Evolutionary conservation across 306 rosid species (phyloP), one percentile per base, ranked within the genome.

Genomic region (Glycine latifolia): DNA sequence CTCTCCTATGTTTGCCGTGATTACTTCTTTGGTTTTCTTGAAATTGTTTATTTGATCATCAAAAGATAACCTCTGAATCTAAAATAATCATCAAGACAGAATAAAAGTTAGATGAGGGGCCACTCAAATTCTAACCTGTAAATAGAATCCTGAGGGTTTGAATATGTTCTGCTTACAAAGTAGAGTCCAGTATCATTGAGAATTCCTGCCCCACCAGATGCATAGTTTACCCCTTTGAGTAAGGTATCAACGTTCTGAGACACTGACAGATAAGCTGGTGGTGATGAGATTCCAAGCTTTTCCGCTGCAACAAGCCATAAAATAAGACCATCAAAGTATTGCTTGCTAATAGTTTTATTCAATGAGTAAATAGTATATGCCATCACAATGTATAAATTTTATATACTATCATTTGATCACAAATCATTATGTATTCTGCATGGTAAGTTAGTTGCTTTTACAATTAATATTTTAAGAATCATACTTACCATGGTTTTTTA

Each of bases 121-220:
- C 67, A 10, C 83, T 48, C 39, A 80, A 47, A n/a, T 35, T 60
- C 10, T 65, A 47, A 63, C 12, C 3, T 48, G 4, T 44, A 10
- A 56, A 50, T 7, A 31, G 80, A 31, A 1, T 35, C 17, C 8
- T 35, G 14, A n/a, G 12, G 37, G 26, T 72, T 13, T 13, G 67
- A 72, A 77, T 37, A 82, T 84, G 48, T 50, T 44, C 4, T 61
- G 16, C 75, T 87, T 90, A 94, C 98, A 73, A 94, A 94, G 70
- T 94, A 92, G 26, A 89, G 88, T 52, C 97, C 97, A 2, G 98
- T 94, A 49, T 90, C 94, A 76, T 94, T 91, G 59, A 94, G 92
- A 69, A 94, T 94, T 62, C 98, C 98, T 8, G 97, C 98, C 8
- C 98, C 98, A 47, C 97, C 98, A 11, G 97, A 94, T 65, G 97